Percentiles rank a stretch among this genome's conserved stretches.
Evolutionary conservation across 106 monocot species (phyloP).

Genomic region (Cymbidium sinense): DNA sequence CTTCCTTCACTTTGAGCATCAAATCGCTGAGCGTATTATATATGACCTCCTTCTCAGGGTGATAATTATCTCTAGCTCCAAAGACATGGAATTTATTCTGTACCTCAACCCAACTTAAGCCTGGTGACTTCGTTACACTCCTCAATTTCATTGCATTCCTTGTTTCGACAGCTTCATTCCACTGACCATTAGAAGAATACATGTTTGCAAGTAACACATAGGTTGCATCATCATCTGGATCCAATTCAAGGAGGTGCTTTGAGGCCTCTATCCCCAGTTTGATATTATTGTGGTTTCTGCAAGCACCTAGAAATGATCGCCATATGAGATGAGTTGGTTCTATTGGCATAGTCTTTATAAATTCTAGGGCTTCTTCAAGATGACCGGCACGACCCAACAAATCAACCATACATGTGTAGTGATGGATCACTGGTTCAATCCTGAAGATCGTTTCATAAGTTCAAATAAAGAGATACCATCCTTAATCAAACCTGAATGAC

Average conservation of each 20-base stretch:
- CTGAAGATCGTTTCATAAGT: conserved; percentile 40
- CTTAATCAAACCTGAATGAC: conserved; percentile 64
- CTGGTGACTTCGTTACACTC: conserved; percentile 40
- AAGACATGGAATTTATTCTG: not conserved
- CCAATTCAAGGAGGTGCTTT: conserved; percentile 20
- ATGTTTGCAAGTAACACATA: conserved; percentile 70
- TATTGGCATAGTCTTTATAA: conserved; percentile 60
- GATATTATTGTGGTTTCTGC: conserved; percentile 34
- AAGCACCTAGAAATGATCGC: conserved; percentile 60
- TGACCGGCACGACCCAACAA: conserved; percentile 66
- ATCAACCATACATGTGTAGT: conserved; percentile 79
- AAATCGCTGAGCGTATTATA: too few species aligned
- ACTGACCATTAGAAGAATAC: conserved; percentile 42
- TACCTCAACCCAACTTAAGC: conserved; percentile 30
- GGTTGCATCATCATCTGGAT: conserved; percentile 41
- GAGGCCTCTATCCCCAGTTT: conserved; percentile 50
- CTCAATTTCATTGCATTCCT: conserved; percentile 43
- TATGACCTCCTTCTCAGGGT: too few species aligned
- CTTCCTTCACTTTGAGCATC: too few species aligned
- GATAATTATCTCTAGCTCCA: too few species aligned
- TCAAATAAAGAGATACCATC: conserved; percentile 38
- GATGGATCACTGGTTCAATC: conserved; percentile 35
- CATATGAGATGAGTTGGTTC: conserved; percentile 54
- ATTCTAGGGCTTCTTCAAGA: conserved; percentile 44
- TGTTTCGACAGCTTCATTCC: conserved; percentile 28